Evolutionary conservation across 495 filamentous ascomycete genomes (phyloP).

Genomic region (Cercophora sp.): DNA sequence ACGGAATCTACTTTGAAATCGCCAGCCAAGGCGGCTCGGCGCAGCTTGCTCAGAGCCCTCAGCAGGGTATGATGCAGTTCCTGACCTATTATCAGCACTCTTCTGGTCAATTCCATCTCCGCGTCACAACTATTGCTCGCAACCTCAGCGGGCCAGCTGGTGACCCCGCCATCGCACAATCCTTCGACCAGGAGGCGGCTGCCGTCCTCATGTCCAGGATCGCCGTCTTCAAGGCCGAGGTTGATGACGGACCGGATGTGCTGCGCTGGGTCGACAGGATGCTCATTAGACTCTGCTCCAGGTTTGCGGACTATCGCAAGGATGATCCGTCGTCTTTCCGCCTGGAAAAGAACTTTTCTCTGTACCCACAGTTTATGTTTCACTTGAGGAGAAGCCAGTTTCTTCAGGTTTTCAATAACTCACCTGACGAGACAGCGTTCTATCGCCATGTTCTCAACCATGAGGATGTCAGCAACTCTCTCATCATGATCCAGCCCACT

Average conservation of each 20-base stretch:
- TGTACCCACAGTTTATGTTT: slow-evolving; percentile 99
- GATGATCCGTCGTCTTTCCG: slow-evolving; percentile 98
- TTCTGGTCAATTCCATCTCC: slow-evolving; percentile 91
- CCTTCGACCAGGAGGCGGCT: slow-evolving; percentile 97
- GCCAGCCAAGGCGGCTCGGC: slow-evolving; percentile 88
- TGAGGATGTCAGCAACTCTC: slow-evolving; percentile 93
- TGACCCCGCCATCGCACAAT: slow-evolving; percentile 95
- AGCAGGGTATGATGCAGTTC: slow-evolving; percentile 97
- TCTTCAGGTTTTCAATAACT: slow-evolving; percentile 99
- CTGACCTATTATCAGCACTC: slow-evolving; percentile 98
- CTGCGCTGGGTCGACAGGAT: slow-evolving; percentile 98
- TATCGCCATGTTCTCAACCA: slow-evolving; percentile 96
- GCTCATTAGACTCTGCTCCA: slow-evolving; percentile 93
- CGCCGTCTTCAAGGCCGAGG: slow-evolving; percentile 97
- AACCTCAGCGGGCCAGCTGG: slow-evolving; percentile 92
- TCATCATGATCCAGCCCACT: slow-evolving; percentile 99
- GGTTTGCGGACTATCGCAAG: slow-evolving; percentile 97
- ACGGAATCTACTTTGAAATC: slow-evolving; percentile 97
- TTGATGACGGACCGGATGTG: slow-evolving; percentile 98
- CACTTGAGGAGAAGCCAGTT: slow-evolving; percentile 96
- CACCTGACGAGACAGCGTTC: slow-evolving; percentile 97
- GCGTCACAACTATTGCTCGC: slow-evolving; percentile 89
- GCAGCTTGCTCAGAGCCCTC: slow-evolving; percentile 77
- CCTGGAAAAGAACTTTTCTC: slow-evolving; percentile 97
- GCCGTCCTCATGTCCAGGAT: slow-evolving; percentile 98